A percentile compares a stretch with the other conserved stretches of the same genome.
These are phyloP conservation scores for Extremus antarcticus DNA, from an alignment of 495 filamentous ascomycete genomes.

Conservation along the genomic window DNA sequence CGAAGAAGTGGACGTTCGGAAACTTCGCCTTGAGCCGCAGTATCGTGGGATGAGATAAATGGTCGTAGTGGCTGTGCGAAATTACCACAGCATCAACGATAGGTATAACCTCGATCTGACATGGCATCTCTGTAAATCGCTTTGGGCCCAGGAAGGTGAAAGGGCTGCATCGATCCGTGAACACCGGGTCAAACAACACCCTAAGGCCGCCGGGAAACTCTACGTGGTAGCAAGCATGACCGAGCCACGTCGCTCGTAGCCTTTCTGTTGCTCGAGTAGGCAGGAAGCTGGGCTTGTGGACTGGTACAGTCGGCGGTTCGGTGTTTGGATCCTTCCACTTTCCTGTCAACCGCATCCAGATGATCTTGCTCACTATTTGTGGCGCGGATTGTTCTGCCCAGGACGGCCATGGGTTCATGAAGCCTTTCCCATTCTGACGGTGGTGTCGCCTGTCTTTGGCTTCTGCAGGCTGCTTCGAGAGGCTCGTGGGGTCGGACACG, in stretches of 20 bases:
- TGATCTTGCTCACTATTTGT: conserved; percentile 2
- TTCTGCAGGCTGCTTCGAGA: conserved; percentile 44
- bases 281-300: conserved; percentile 62
- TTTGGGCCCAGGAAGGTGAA: conserved; percentile 62
- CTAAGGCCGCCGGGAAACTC: conserved; percentile 83
- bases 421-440: conserved; percentile 44
- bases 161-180: conserved; percentile 77
- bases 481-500: conserved; percentile 37
- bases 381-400: conserved; percentile 18
- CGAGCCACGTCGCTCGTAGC: conserved; percentile 90
- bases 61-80: conserved; percentile 90
- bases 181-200: conserved; percentile 92
- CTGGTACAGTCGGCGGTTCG: conserved; percentile 54
- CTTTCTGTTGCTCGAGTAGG: conserved; percentile 42
- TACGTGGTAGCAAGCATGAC: conserved; percentile 88
- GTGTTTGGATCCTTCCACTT: conserved; percentile 49
- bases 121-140: conserved; percentile 71
- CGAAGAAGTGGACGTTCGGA: conserved; percentile 80
- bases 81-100: conserved; percentile 82
- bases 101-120: conserved; percentile 68
- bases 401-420: conserved; percentile 44
- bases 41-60: conserved; percentile 67
- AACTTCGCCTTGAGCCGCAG: conserved; percentile 57
- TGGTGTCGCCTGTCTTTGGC: conserved; percentile 47
- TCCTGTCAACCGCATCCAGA: conserved; percentile 48